phyloP scores from a whole-genome alignment of 768 basidiomycete species.

The Xerocomellus amylosporus region DNA sequence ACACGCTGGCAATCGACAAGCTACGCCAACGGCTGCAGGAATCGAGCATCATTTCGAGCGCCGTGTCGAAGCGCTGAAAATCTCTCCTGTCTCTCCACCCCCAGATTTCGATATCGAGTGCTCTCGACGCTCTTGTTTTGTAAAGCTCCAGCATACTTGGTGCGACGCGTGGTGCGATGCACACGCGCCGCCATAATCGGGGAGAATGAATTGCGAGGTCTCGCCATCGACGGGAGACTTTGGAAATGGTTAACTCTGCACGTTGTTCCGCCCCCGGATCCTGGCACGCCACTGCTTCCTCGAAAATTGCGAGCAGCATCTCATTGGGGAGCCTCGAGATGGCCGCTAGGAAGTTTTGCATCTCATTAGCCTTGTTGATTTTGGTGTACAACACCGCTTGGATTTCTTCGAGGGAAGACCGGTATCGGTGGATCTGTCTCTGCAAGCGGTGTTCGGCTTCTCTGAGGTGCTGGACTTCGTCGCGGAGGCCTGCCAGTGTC shows the following conservation, averaged over 20 bases:
- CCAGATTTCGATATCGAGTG: slow-evolving; percentile 27
- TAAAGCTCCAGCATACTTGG: slow-evolving; percentile 24
- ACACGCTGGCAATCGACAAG: slow-evolving; percentile 24
- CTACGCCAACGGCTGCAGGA: slow-evolving; percentile 30
- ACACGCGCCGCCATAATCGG: slow-evolving; percentile 30
- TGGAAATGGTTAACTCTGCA: slow-evolving; percentile 26
- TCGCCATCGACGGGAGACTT: slow-evolving; percentile 35
- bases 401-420: slow-evolving; percentile 13
- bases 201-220: slow-evolving; percentile 30
- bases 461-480: slow-evolving; percentile 18
- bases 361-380: slow-evolving; percentile 27
- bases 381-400: slow-evolving; percentile 14
- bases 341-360: slow-evolving; percentile 30
- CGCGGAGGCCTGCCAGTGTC: slow-evolving; percentile 17
- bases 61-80: slow-evolving; percentile 30
- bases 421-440: slow-evolving; percentile 14
- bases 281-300: slow-evolving; percentile 29
- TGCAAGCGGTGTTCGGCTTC: slow-evolving; percentile 16
- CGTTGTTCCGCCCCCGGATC: slow-evolving; percentile 18
- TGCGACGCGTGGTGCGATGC: slow-evolving; percentile 20
- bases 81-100: slow-evolving; percentile 33
- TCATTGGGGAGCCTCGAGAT: slow-evolving; percentile 32
- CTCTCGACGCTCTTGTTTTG: slow-evolving; percentile 22
- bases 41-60: slow-evolving; percentile 25
- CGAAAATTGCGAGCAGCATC: slow-evolving; percentile 30